Evolutionary conservation across 2,329 filamentous ascomycete genomes (phyloP).

Genomic region (Clonostachys rosea): DNA sequence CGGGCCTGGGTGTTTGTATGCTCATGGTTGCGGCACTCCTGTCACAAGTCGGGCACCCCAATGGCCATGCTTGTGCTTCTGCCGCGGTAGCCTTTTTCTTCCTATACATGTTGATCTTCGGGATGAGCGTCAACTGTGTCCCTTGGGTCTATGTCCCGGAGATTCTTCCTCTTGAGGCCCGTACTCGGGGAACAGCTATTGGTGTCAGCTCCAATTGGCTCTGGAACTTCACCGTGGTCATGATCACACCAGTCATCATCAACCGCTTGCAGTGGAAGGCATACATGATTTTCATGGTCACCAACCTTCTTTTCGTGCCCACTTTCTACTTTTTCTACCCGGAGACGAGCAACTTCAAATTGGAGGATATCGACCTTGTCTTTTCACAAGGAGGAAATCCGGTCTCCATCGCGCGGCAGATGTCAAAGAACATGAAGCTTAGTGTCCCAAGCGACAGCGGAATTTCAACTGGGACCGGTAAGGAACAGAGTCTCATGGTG

Average conservation of each 20-base stretch:
- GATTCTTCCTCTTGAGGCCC: background rate
- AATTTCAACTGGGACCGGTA: too few relatives aligned
- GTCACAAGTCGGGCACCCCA: background rate
- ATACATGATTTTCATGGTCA: slow-evolving; percentile 45
- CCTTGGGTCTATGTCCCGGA: background rate
- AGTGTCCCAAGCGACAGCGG: too few relatives aligned
- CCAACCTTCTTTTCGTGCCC: slow-evolving; percentile 38
- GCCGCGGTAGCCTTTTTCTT: background rate
- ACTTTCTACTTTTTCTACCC: slow-evolving; percentile 44
- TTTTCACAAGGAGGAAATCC: too few relatives aligned
- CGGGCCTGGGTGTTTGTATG: background rate
- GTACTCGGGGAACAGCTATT: background rate
- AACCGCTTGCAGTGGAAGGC: slow-evolving; percentile 43
- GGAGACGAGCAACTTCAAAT: slow-evolving; percentile 9
- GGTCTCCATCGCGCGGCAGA: too few relatives aligned
- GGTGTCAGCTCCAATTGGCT: background rate
- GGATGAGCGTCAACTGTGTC: background rate
- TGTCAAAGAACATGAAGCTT: too few relatives aligned
- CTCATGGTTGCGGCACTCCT: background rate
- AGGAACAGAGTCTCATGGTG: too few relatives aligned
- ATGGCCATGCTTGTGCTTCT: background rate
- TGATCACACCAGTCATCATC: slow-evolving; percentile 27
- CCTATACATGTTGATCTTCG: background rate
- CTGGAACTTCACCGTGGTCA: slow-evolving; percentile 12
- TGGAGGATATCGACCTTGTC: too few relatives aligned